Base-by-base conservation (phyloP, 1,284 basidiomycete species). In the Pterulicium gracile region DNA sequence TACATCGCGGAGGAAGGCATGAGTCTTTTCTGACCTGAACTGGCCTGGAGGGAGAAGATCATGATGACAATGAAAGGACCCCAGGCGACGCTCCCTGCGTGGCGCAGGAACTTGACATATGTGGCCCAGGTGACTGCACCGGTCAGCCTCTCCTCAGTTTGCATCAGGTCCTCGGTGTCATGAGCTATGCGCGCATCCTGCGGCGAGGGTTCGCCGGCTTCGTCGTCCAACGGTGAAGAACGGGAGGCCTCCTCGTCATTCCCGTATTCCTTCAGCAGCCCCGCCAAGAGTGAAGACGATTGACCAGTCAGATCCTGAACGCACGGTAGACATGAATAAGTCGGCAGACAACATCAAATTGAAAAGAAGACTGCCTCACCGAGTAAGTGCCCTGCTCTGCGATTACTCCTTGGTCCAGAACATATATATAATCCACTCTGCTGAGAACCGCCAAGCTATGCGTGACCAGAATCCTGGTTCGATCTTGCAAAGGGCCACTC, bases 391-490 rank as follows among this genome's bases (percentile, higher is more conserved):
- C 85, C 44, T 77, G 70, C 54, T 86, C 83, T 4, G 70, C 68
- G 47, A 88, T 74, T 4, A 56, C 56, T 0, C 84, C 85, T 47
- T 72, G 62, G 24, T 71, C 61, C 49, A 86, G 56, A 1, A 75
- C 76, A 56, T 81, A 85, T 46, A 87, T 75, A 51, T 77, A 75
- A 58, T 83, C 78, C 50, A 76, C 78, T 45, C 75, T 68, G 0
- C 79, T 75, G 3, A 87, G 66, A 61, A 88, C 81, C 58, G 87
- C 82, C 3, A 87, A 61, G 0, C 81, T 81, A 55, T 88, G 83
- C 0, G 84, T 88, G 45, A 85, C 83, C 35, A 82, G 67, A 22
- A 79, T 68, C 17, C 83, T 75, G 0, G 83, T 81, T 24, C 61
- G 61, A 36, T 63, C 61, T 3, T 70, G 68, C n/a, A 83, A 68